These are phyloP conservation scores for Physcia stellaris DNA, from an alignment of 495 filamentous ascomycete species.

Conservation along the genomic window DNA sequence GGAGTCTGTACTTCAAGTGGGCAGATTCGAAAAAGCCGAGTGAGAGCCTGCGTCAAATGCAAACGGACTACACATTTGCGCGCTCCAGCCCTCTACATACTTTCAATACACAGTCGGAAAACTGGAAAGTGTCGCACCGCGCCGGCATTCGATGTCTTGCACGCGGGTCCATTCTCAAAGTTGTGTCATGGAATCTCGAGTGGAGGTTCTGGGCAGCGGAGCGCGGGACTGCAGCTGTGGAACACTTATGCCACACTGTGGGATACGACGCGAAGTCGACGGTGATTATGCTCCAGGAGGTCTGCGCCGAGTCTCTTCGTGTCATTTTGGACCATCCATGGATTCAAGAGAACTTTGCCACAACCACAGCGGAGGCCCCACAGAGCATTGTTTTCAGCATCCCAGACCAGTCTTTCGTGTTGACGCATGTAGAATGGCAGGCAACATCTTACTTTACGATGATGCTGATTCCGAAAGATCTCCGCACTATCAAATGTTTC, in stretches of 20 bases:
- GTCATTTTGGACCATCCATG: constrained; percentile 8
- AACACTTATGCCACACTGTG: constrained; percentile 5
- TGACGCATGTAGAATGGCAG: neutral
- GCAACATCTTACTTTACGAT: neutral
- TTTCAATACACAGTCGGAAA: too few species aligned
- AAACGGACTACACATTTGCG: too few species aligned
- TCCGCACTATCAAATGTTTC: constrained; percentile 57
- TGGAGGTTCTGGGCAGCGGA: neutral
- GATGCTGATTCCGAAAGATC: constrained; percentile 20
- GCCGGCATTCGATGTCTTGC: too few species aligned
- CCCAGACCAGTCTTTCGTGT: neutral
- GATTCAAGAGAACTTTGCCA: constrained; percentile 10
- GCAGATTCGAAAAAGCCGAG: too few species aligned
- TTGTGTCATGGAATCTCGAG: constrained; percentile 14
- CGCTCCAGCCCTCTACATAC: too few species aligned
- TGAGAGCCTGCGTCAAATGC: too few species aligned
- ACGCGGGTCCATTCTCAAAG: constrained; percentile 6
- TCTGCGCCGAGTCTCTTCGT: constrained; percentile 1
- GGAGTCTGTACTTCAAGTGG: too few species aligned
- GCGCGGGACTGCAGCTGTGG: constrained; percentile 7
- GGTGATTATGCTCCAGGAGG: constrained; percentile 14
- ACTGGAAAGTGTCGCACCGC: too few species aligned
- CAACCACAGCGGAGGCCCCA: constrained; percentile 7
- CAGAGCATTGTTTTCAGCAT: neutral
- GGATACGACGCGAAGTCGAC: constrained; percentile 4